These are phyloP conservation scores for Dictyostelium brefeldianum DNA, from an alignment of 78 protist genomes.

Conservation along the genomic window DNA sequence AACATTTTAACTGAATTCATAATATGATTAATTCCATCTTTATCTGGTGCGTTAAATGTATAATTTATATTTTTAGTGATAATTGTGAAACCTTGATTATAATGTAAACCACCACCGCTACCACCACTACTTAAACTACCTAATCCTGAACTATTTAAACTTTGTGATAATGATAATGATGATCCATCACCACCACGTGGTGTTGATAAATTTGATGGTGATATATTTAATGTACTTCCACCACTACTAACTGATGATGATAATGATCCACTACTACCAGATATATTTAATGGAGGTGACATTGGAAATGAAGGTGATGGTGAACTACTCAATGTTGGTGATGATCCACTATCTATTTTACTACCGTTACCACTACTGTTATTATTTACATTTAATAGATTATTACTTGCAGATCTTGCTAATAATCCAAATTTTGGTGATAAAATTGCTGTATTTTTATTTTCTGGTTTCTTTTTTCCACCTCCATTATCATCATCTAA, in stretches of 20 bases:
- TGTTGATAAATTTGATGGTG: constrained; percentile 9
- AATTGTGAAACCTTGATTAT: constrained; percentile 30
- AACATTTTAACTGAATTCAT: constrained; percentile 28
- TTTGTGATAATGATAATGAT: background rate
- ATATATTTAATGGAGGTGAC: background rate
- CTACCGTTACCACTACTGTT: background rate
- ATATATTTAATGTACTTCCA: background rate
- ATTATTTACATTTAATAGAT: constrained; percentile 15
- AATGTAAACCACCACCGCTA: constrained; percentile 9
- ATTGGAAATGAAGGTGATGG: background rate
- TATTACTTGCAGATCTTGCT: constrained; percentile 75
- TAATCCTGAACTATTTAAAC: background rate
- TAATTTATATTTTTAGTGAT: constrained; percentile 13
- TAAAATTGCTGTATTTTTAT: background rate
- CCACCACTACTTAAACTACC: background rate
- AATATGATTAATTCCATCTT: constrained; percentile 12
- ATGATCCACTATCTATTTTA: background rate
- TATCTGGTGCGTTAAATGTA: constrained; percentile 47
- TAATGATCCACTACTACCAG: too few relatives aligned
- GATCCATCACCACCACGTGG: constrained; percentile 12
- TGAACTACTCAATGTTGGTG: constrained; percentile 6
- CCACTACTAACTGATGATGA: background rate
- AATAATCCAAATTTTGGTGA: constrained; percentile 75
- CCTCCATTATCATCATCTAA: background rate
- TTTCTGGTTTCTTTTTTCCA: background rate